These are phyloP conservation scores for Acrodontium crateriforme DNA, from an alignment of 2,329 filamentous ascomycete species.

Conservation along the genomic window DNA sequence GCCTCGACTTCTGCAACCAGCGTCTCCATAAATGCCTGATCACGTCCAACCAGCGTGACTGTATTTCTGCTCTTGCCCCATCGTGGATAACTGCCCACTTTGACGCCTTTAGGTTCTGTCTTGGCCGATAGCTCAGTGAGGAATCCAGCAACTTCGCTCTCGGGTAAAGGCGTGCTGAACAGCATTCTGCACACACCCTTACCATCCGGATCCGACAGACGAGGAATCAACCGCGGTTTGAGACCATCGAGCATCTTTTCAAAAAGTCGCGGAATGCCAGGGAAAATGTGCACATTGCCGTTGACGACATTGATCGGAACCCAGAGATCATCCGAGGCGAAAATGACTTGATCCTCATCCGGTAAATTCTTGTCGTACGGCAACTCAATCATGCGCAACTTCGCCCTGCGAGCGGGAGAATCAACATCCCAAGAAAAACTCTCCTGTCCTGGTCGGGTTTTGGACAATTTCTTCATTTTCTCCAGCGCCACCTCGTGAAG, in stretches of 20 bases:
- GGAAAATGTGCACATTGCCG: constrained; percentile 83
- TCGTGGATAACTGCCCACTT: constrained; percentile 88
- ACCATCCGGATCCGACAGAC: constrained; percentile 64
- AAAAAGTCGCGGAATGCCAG: constrained; percentile 77
- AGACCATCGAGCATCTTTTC: constrained; percentile 64
- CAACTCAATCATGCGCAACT: constrained; percentile 79
- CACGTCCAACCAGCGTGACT: constrained; percentile 70
- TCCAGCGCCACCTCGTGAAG: constrained; percentile 64
- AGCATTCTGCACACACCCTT: constrained; percentile 67
- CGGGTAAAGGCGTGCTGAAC: constrained; percentile 74
- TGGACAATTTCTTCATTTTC: constrained; percentile 72
- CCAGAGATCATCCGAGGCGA: constrained; percentile 72
- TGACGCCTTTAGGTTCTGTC: constrained; percentile 64
- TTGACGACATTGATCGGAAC: constrained; percentile 83
- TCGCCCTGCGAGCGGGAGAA: constrained; percentile 63
- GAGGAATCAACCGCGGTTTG: constrained; percentile 55
- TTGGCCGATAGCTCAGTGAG: constrained; percentile 64
- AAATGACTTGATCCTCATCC: constrained; percentile 59
- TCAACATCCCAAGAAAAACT: constrained; percentile 76
- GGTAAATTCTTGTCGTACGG: constrained; percentile 55
- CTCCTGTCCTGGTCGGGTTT: constrained; percentile 56
- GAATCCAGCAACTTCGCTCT: constrained; percentile 73
- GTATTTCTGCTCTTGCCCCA: constrained; percentile 84
- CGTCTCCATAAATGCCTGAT: constrained; percentile 63
- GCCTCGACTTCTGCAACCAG: constrained; percentile 64